Percentiles rank a stretch among this genome's conserved stretches.
Conservation (phyloP, 2,329 filamentous ascomycete genomes). For the Colletotrichum ledebouriae region DNA sequence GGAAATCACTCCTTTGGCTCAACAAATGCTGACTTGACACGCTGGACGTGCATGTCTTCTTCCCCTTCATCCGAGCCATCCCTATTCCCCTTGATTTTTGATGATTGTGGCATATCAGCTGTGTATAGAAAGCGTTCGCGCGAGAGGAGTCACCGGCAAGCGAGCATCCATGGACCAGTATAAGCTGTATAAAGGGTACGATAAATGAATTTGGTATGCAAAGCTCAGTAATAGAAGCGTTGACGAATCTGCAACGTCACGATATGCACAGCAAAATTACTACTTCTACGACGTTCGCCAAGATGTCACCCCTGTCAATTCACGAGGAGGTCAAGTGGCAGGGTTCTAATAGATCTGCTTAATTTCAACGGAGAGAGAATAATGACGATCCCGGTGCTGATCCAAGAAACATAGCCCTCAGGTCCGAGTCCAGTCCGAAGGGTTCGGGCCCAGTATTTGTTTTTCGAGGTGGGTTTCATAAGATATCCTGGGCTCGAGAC, state of each 20-base stretch:
- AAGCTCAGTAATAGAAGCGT: too few relatives aligned
- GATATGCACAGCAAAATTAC: too few relatives aligned
- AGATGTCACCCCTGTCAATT: too few relatives aligned
- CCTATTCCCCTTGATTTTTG: background rate
- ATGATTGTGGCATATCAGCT: background rate
- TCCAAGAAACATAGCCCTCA: background rate
- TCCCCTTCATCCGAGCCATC: background rate
- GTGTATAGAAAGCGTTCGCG: slow-evolving; percentile 6
- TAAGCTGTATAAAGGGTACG: background rate
- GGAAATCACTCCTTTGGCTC: slow-evolving; percentile 17
- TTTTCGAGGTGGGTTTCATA: background rate
- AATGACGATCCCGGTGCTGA: slow-evolving; percentile 7
- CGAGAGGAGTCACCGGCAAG: slow-evolving; percentile 8
- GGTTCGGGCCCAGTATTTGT: background rate
- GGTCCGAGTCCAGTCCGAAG: background rate
- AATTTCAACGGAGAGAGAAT: background rate
- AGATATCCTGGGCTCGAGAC: background rate
- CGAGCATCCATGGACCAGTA: slow-evolving; percentile 17
- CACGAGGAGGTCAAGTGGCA: background rate
- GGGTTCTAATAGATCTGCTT: background rate
- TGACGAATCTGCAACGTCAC: too few relatives aligned
- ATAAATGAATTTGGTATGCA: background rate
- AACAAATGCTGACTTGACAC: slow-evolving; percentile 9
- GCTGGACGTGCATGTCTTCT: slow-evolving; percentile 25
- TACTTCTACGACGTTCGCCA: too few relatives aligned